Percentiles rank a stretch among this genome's conserved stretches.
phyloP scores from a whole-genome alignment of 2,329 filamentous ascomycete genomes.

The Neofusicoccum parvum region DNA sequence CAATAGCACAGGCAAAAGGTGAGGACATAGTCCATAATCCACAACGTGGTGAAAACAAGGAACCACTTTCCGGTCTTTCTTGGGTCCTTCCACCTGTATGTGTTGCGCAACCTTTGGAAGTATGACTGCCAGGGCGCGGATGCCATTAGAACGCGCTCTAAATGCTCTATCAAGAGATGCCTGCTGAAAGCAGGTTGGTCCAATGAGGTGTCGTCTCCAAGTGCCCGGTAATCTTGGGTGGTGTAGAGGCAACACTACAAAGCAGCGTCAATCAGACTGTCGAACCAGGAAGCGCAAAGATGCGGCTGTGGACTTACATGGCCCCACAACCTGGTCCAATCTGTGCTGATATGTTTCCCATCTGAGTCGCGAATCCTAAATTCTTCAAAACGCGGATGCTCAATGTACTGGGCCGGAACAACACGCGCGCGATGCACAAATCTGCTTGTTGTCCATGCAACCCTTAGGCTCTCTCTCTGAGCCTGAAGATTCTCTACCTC shows the following conservation, averaged over 20 bases:
- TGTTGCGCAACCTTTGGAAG: constrained; percentile 36
- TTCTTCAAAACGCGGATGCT: constrained; percentile 31
- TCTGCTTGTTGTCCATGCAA: constrained; percentile 42
- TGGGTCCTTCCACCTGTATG: constrained; percentile 45
- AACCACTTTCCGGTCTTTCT: constrained; percentile 36
- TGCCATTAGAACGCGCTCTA: constrained; percentile 44
- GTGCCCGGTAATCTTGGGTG: constrained; percentile 32
- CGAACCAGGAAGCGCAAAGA: background rate
- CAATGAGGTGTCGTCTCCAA: constrained; percentile 30
- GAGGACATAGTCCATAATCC: constrained; percentile 40
- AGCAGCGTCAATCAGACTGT: constrained; percentile 25
- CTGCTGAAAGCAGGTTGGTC: constrained; percentile 39
- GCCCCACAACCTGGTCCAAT: constrained; percentile 39
- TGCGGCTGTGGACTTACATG: constrained; percentile 26
- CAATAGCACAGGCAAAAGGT: constrained; percentile 40
- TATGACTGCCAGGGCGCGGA: constrained; percentile 45
- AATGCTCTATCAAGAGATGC: constrained; percentile 36
- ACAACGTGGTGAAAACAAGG: constrained; percentile 37
- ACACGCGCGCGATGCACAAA: constrained; percentile 42
- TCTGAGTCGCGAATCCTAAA: constrained; percentile 29
- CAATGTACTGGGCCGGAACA: constrained; percentile 32
- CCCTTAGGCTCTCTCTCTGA: constrained; percentile 38
- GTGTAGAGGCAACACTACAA: constrained; percentile 30
- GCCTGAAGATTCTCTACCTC: constrained; percentile 35
- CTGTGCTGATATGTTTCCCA: constrained; percentile 28